Evolutionary conservation across 768 basidiomycete species (phyloP), one percentile per base, ranked within the genome.

Genomic region (Mycena polygramma): DNA sequence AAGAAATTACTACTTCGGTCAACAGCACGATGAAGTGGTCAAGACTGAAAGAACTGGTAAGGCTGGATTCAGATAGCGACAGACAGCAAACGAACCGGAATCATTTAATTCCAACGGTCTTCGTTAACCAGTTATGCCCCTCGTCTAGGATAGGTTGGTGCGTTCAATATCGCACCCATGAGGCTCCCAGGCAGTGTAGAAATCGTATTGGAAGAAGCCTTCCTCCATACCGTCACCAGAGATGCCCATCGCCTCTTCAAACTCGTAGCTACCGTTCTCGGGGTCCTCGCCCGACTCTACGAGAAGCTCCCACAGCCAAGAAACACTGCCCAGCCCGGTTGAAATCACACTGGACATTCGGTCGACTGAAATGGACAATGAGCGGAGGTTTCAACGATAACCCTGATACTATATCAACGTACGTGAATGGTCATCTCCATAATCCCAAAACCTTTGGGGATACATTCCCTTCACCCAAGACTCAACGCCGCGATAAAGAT

Each of bases 301-400:
- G 22, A 37, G 39, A 7, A 61, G 36, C n/a, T 51, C 7, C 60
- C 60, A 61, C 35, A 51, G 36, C 48, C 48, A 60, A n/a, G 30
- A 6, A 35, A 51, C 13, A 11, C 20, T 35, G 14, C 36, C 60
- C 1, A 61, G n/a, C n/a, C 60, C 60, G n/a, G 8, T 49, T 1
- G 60, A 61, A 11, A 61, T 49, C 10, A 61, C 48, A 7, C 30
- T 14, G 3, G 36, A 61, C 41, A 41, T 36, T 22, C 4, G n/a
- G n/a, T 30, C 20, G 30, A 30, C 30, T 30, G n/a, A 30, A 30
- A 30, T 30, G 30, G 30, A 3, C 30, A 30, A 30, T 30, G 30
- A 30, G 30, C 30, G 30, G 30, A 30, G 30, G 30, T 30, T 30
- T 30, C 30, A 30, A 30, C 30, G 30, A 30, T 6, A 6, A 30